These are phyloP conservation scores for Castanopsis chinensis DNA, from an alignment of 306 rosid genomes.

Conservation along the genomic window DNA sequence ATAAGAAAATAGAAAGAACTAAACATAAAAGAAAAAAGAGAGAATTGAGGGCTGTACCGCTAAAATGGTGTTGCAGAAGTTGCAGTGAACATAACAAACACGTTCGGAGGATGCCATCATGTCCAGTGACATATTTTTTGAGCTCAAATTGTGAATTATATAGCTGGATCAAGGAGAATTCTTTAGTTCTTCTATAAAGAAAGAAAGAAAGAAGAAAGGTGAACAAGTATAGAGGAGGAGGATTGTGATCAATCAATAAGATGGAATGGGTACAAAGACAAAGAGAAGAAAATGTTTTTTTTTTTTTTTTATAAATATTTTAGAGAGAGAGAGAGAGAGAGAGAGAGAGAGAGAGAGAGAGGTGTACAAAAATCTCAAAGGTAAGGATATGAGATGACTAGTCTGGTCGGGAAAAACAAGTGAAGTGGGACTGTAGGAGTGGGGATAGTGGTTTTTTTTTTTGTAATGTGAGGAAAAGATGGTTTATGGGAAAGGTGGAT, in stretches of 20 bases:
- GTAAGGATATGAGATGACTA: conserved; percentile 78
- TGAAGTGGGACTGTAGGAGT: conserved; percentile 33
- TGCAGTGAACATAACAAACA: conserved; percentile 99
- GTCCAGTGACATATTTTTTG: conserved; percentile 73
- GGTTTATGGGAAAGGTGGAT: conserved; percentile 49
- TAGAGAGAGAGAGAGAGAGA: conserved; percentile 2
- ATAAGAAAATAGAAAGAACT: conserved; percentile 11
- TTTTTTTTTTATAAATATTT: neutral
- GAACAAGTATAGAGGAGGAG: conserved; percentile 25
- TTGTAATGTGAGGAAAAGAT: conserved; percentile 34
- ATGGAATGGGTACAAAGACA: conserved; percentile 8
- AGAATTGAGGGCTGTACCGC: conserved; percentile 72
- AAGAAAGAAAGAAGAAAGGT: conserved; percentile 9
- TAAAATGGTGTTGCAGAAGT: conserved; percentile 98
- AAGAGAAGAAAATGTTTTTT: conserved; percentile 16
- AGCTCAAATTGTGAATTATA: conserved; percentile 9
- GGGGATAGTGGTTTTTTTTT: conserved; percentile 38
- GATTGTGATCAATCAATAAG: conserved; percentile 7
- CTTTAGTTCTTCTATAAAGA: conserved; percentile 32
- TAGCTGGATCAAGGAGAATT: conserved; percentile 27
- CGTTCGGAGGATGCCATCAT: conserved; percentile 91
- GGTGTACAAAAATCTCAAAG: conserved; percentile 43
- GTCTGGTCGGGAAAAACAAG: conserved; percentile 62
- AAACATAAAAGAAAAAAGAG: conserved; percentile 15
- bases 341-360: conserved; percentile 29